Conservation (phyloP, 495 filamentous ascomycete species). For the Talaromyces proteolyticus region DNA sequence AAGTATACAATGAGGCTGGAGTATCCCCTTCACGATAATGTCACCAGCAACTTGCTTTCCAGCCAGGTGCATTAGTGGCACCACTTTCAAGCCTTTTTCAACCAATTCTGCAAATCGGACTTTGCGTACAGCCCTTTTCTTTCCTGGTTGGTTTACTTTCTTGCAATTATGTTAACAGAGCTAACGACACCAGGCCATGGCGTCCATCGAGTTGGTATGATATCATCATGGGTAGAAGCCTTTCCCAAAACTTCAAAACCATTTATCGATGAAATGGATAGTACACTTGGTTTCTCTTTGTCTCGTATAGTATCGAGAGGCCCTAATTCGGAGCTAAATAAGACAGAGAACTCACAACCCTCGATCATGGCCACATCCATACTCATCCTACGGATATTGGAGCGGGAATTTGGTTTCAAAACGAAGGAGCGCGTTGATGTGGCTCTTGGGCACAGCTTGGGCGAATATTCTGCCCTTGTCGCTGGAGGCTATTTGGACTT, state of each 20-base stretch:
- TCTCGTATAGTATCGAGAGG: slow-evolving; percentile 77
- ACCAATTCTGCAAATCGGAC: not conserved
- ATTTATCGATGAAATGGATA: slow-evolving; percentile 80
- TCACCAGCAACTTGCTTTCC: not conserved
- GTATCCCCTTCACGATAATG: not conserved
- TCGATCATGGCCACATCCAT: slow-evolving; percentile 94
- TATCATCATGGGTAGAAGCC: slow-evolving; percentile 70
- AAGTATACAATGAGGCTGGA: slow-evolving; percentile 1
- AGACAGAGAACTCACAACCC: slow-evolving; percentile 85
- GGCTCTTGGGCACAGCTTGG: slow-evolving; percentile 88
- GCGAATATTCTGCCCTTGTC: slow-evolving; percentile 89
- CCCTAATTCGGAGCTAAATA: slow-evolving; percentile 66
- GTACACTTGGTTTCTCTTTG: slow-evolving; percentile 58
- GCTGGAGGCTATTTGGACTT: slow-evolving; percentile 73
- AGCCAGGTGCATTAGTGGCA: not conserved
- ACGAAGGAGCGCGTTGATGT: slow-evolving; percentile 64
- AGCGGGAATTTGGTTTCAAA: slow-evolving; percentile 76
- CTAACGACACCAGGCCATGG: slow-evolving; percentile 76
- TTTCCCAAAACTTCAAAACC: slow-evolving; percentile 70
- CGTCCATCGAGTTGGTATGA: slow-evolving; percentile 92
- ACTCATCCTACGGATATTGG: slow-evolving; percentile 83
- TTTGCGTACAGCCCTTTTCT: slow-evolving; percentile 74
- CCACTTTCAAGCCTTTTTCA: slow-evolving; percentile 1
- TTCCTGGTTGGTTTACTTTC: slow-evolving; percentile 55
- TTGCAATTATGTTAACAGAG: not conserved